A percentile compares a stretch with the other conserved stretches of the same genome.
These are phyloP conservation scores for Yamadazyma tumulicola DNA, from an alignment of 805 yeast genomes.

Conservation along the genomic window DNA sequence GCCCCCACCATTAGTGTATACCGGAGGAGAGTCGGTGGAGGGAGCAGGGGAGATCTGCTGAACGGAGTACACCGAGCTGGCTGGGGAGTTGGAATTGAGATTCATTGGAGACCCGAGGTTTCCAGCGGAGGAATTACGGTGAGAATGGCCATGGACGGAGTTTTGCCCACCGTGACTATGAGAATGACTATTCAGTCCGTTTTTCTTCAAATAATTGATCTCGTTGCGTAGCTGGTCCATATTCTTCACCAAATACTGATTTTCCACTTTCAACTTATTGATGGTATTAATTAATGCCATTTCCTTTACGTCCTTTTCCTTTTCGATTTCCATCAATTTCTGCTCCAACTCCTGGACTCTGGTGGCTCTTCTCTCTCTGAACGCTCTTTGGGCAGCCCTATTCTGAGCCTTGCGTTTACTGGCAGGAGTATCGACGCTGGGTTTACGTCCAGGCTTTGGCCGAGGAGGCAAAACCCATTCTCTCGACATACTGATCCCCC, in stretches of 20 bases:
- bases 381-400: conserved; percentile 91
- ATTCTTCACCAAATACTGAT: conserved; percentile 38
- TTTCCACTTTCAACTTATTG: conserved; percentile 45
- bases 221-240: conserved; percentile 42
- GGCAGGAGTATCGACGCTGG: conserved; percentile 74
- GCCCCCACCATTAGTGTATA: conserved; percentile 1
- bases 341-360: conserved; percentile 75
- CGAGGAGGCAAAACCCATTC: conserved; percentile 60
- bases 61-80: conserved; percentile 29
- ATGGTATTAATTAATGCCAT: conserved; percentile 51
- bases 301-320: conserved; percentile 59
- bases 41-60: conserved; percentile 56
- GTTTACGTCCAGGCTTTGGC: conserved; percentile 59
- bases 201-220: conserved; percentile 14
- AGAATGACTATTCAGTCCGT: background rate
- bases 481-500: conserved; percentile 48
- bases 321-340: conserved; percentile 62
- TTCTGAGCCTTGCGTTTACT: conserved; percentile 86
- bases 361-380: conserved; percentile 82
- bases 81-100: conserved; percentile 21
- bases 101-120: conserved; percentile 3
- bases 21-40: conserved; percentile 46
- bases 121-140: conserved; percentile 9
- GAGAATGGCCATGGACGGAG: conserved; percentile 3
- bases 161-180: conserved; percentile 1